A percentile compares a stretch with the other conserved stretches of the same genome.
phyloP scores from a whole-genome alignment of 1,284 basidiomycete genomes.

The Heterobasidion irregulare region DNA sequence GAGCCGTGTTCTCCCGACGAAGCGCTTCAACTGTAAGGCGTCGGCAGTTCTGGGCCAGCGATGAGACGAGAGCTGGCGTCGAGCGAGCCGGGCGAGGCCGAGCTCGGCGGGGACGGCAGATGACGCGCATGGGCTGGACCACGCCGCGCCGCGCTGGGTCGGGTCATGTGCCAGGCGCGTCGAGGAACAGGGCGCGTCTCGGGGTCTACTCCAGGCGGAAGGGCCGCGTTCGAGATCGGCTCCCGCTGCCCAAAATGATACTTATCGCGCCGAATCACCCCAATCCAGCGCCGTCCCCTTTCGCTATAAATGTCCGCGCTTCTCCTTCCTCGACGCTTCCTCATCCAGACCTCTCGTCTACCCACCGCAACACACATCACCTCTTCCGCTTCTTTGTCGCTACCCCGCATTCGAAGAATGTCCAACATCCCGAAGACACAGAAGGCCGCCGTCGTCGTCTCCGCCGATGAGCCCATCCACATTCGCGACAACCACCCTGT shows the following conservation, averaged over 20 bases:
- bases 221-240: neutral
- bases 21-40: neutral
- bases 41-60: no score
- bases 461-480: constrained; percentile 32
- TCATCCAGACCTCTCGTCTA: neutral
- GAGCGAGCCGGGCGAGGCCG: no score
- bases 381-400: no score
- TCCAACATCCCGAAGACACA: constrained; percentile 50
- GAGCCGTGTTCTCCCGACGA: neutral
- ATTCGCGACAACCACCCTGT: constrained; percentile 50
- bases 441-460: constrained; percentile 51
- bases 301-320: neutral
- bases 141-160: neutral
- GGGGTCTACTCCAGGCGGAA: neutral
- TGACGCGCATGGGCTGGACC: neutral
- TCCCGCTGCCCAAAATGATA: no score
- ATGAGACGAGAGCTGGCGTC: no score
- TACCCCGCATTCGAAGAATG: constrained; percentile 1
- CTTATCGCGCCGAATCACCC: no score
- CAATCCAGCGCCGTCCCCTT: neutral
- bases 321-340: neutral
- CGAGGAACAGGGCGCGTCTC: neutral
- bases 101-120: no score
- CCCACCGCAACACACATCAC: no score
- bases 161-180: neutral